phyloP scores from a whole-genome alignment of 1,284 basidiomycete genomes.

The Apiotrichum gamsii region DNA sequence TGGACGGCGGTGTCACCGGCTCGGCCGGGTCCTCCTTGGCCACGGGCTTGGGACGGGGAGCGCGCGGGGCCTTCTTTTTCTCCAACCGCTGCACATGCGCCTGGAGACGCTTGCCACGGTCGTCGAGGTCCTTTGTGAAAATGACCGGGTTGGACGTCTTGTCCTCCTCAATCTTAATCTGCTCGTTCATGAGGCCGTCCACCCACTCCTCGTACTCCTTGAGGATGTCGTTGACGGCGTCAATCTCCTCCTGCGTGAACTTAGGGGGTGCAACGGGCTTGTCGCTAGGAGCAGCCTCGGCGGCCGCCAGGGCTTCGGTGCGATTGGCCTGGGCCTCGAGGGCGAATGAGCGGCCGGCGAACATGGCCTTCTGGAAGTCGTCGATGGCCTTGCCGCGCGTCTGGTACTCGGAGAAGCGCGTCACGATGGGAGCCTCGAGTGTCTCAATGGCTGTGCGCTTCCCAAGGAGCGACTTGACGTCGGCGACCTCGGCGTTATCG shows the following conservation, averaged over 20 bases:
- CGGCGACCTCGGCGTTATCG: slow-evolving; percentile 77
- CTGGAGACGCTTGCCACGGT: slow-evolving; percentile 70
- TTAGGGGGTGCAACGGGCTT: slow-evolving; percentile 58
- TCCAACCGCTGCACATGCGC: slow-evolving; percentile 51
- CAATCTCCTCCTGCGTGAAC: slow-evolving; percentile 76
- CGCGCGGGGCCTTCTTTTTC: slow-evolving; percentile 8
- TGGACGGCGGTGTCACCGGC: background rate
- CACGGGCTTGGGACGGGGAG: slow-evolving; percentile 4
- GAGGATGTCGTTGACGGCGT: slow-evolving; percentile 63
- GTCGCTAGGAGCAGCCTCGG: slow-evolving; percentile 25
- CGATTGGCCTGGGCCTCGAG: slow-evolving; percentile 62
- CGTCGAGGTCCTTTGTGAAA: slow-evolving; percentile 72
- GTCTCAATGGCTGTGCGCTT: slow-evolving; percentile 73
- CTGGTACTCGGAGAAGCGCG: slow-evolving; percentile 79
- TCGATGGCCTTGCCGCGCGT: slow-evolving; percentile 58
- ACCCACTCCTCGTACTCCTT: slow-evolving; percentile 76
- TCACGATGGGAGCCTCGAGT: slow-evolving; percentile 72
- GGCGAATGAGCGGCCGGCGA: slow-evolving; percentile 65
- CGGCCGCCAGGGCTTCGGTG: slow-evolving; percentile 53
- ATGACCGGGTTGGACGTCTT: slow-evolving; percentile 67
- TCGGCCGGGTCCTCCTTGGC: background rate
- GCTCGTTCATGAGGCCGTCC: slow-evolving; percentile 67
- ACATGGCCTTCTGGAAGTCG: slow-evolving; percentile 61
- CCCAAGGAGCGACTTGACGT: slow-evolving; percentile 63
- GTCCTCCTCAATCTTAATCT: slow-evolving; percentile 61